Percentiles rank a stretch among this genome's conserved stretches.
phyloP scores from a whole-genome alignment of 768 basidiomycete genomes.

The Gelatoporia subvermispora region DNA sequence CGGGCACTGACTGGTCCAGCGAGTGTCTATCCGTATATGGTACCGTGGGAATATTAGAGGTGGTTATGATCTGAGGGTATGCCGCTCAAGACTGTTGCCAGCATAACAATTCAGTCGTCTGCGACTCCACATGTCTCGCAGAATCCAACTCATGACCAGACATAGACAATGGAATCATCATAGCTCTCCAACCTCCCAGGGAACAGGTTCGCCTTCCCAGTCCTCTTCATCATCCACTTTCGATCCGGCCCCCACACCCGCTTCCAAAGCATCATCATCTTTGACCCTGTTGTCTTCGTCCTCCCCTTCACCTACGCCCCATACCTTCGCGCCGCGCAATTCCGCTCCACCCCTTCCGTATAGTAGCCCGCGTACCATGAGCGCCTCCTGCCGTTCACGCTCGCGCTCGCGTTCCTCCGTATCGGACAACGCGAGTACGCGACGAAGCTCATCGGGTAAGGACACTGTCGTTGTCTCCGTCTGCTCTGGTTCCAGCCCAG shows the following conservation, averaged over 20 bases:
- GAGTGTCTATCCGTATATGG: too few species aligned
- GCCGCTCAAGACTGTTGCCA: too few species aligned
- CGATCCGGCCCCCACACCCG: constrained; percentile 38
- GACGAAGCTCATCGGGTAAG: constrained; percentile 62
- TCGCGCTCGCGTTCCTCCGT: constrained; percentile 23
- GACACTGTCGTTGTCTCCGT: constrained; percentile 44
- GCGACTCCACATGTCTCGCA: too few species aligned
- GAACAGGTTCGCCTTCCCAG: constrained; percentile 80
- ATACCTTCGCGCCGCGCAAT: constrained; percentile 66
- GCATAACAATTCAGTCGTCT: too few species aligned
- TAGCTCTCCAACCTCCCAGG: constrained; percentile 78
- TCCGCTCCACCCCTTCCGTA: constrained; percentile 53
- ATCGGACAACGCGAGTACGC: constrained; percentile 58
- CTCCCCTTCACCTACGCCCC: constrained; percentile 67
- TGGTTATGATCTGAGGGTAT: too few species aligned
- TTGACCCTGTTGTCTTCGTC: constrained; percentile 26
- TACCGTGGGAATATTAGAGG: too few species aligned
- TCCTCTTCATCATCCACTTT: constrained; percentile 27
- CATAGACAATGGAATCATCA: constrained; percentile 30
- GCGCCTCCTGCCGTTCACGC: constrained; percentile 33
- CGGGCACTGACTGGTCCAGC: too few species aligned
- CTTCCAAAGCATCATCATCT: constrained; percentile 15
- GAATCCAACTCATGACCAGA: constrained; percentile 7
- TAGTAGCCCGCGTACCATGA: constrained; percentile 54
- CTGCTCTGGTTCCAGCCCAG: constrained; percentile 13